Conservation (phyloP, 2,329 filamentous ascomycete genomes). For the Epichloe aotearoae region DNA sequence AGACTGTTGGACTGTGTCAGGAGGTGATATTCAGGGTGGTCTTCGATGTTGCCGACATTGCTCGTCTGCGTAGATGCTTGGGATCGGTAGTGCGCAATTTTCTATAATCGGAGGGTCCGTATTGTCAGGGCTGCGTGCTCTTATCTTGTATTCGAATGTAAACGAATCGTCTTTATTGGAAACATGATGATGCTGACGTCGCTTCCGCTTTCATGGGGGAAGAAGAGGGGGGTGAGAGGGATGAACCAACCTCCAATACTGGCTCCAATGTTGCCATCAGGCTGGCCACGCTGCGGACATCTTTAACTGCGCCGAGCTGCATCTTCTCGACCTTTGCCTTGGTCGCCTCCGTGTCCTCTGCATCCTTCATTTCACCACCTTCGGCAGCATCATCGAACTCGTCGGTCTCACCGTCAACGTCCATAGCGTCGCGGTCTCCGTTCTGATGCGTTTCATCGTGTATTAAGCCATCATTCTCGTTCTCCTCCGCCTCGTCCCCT, state of each 20-base stretch:
- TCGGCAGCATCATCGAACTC: conserved; percentile 44
- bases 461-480: conserved; percentile 36
- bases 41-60: conserved; percentile 71
- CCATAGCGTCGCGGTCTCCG: conserved; percentile 31
- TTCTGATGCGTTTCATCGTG: conserved; percentile 27
- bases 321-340: conserved; percentile 75
- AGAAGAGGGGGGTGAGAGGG: conserved; percentile 9
- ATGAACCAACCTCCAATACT: conserved; percentile 58
- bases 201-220: conserved; percentile 9
- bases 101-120: conserved; percentile 43
- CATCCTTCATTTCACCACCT: conserved; percentile 34
- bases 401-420: conserved; percentile 40
- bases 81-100: conserved; percentile 65
- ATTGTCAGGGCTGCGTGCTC: conserved; percentile 55
- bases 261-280: conserved; percentile 74
- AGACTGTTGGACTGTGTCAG: conserved; percentile 79
- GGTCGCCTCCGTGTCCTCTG: conserved; percentile 53
- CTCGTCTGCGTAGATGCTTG: conserved; percentile 51
- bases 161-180: conserved; percentile 31
- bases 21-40: conserved; percentile 83
- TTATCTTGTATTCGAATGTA: conserved; percentile 39
- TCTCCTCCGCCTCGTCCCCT: conserved; percentile 59
- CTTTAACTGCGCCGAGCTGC: conserved; percentile 58
- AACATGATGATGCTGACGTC: background rate
- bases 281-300: conserved; percentile 65